Conservation (phyloP, 495 filamentous ascomycete genomes). For the Aspergillus asperescens region DNA sequence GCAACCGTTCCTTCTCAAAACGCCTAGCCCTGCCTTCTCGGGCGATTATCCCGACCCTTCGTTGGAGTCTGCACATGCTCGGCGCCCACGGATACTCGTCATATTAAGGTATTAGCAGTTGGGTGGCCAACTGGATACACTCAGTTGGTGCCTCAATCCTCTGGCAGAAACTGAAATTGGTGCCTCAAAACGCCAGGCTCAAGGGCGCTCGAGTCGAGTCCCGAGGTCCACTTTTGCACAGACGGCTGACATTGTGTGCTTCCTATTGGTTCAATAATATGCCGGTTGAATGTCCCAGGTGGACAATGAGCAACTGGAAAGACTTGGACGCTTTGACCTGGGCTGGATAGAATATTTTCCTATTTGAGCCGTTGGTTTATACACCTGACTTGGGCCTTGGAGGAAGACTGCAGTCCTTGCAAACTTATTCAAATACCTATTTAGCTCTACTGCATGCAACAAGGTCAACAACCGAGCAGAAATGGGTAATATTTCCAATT, state of each 20-base stretch:
- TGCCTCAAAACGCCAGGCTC: background rate
- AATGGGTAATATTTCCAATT: slow-evolving; percentile 20
- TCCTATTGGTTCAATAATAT: slow-evolving; percentile 1
- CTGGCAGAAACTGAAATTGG: background rate
- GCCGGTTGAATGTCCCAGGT: slow-evolving; percentile 1
- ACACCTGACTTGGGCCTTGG: background rate
- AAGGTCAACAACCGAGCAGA: slow-evolving; percentile 5
- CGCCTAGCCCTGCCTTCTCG: background rate
- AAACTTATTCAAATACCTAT: background rate
- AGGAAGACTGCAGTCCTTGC: background rate
- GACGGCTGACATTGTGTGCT: background rate
- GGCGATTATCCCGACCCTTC: background rate
- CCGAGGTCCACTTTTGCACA: background rate
- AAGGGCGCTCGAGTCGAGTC: background rate
- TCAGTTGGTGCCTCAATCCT: background rate
- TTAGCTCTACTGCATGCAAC: background rate
- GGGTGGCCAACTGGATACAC: background rate
- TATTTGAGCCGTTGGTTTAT: background rate
- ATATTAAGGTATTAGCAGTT: background rate
- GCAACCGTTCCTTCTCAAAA: slow-evolving; percentile 5
- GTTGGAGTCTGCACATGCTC: background rate
- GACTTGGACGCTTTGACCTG: slow-evolving; percentile 3
- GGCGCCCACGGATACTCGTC: too few relatives aligned
- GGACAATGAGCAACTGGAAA: background rate
- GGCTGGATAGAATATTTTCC: slow-evolving; percentile 2